Conservation (phyloP, 1,284 basidiomycete species). For the Ceratobasidium sp. region DNA sequence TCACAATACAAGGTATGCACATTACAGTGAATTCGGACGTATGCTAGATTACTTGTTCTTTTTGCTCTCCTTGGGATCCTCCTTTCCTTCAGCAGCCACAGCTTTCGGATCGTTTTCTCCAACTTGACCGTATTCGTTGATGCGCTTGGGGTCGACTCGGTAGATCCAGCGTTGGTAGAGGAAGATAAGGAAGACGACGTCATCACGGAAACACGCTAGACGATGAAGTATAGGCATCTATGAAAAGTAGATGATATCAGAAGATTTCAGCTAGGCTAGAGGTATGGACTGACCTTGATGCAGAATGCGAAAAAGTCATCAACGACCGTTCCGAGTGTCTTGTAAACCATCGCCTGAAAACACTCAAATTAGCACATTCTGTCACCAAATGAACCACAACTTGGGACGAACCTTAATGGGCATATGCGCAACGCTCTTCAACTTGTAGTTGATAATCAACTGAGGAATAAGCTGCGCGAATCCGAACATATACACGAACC, state of each 20-base stretch:
- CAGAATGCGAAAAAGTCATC: slow-evolving; percentile 90
- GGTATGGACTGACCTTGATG: slow-evolving; percentile 37
- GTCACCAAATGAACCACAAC: neutral
- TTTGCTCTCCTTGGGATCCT: slow-evolving; percentile 58
- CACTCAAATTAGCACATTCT: neutral
- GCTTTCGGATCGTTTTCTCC: slow-evolving; percentile 45
- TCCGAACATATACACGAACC: slow-evolving; percentile 95
- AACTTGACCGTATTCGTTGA: slow-evolving; percentile 96
- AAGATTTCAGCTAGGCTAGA: slow-evolving; percentile 16
- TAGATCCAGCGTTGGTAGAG: slow-evolving; percentile 96
- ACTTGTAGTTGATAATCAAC: slow-evolving; percentile 95
- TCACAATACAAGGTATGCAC: neutral
- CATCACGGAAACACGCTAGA: slow-evolving; percentile 87
- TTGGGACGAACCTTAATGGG: slow-evolving; percentile 73
- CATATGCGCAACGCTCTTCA: slow-evolving; percentile 94
- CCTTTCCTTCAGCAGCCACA: slow-evolving; percentile 11
- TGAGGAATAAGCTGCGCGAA: slow-evolving; percentile 95
- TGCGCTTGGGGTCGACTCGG: slow-evolving; percentile 89
- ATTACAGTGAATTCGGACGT: no score
- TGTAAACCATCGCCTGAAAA: slow-evolving; percentile 89
- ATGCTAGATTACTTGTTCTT: slow-evolving; percentile 61
- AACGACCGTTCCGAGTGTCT: slow-evolving; percentile 87
- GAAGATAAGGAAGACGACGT: slow-evolving; percentile 88
- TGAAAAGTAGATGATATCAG: slow-evolving; percentile 1
- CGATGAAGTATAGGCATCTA: slow-evolving; percentile 94